Evolutionary conservation across 495 filamentous ascomycete genomes (phyloP).

Genomic region (Penicillium lividum): DNA sequence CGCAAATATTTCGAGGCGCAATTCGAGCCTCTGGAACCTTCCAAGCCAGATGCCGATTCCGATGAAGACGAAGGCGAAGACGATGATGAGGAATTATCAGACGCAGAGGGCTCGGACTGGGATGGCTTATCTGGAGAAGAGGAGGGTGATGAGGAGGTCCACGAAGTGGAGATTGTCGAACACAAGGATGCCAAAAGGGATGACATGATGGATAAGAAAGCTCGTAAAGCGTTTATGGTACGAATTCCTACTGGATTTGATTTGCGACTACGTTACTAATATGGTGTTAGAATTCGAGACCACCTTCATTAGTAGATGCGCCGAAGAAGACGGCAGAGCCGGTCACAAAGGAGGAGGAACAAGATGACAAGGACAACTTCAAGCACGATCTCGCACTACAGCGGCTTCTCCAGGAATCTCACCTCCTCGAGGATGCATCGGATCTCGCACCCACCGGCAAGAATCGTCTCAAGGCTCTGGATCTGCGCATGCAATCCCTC

Average conservation of each 20-base stretch:
- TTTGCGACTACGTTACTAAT: slow-evolving; percentile 15
- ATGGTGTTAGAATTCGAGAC: slow-evolving; percentile 41
- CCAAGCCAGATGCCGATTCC: slow-evolving; percentile 15
- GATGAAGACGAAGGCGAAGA: slow-evolving; percentile 27
- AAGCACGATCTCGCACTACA: slow-evolving; percentile 94
- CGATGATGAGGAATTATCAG: slow-evolving; percentile 20
- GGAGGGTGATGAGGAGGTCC: slow-evolving; percentile 32
- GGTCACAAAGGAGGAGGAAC: slow-evolving; percentile 47
- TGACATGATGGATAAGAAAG: slow-evolving; percentile 57
- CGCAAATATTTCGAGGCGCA: slow-evolving; percentile 82
- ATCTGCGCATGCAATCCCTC: slow-evolving; percentile 76
- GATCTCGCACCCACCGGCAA: slow-evolving; percentile 64
- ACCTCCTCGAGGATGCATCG: slow-evolving; percentile 72
- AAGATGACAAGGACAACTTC: slow-evolving; percentile 62
- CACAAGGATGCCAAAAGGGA: slow-evolving; percentile 47
- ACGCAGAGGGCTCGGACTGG: slow-evolving; percentile 54
- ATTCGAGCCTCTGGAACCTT: slow-evolving; percentile 67
- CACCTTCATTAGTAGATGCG: slow-evolving; percentile 44
- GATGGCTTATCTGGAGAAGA: slow-evolving; percentile 59
- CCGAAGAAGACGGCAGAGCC: slow-evolving; percentile 32
- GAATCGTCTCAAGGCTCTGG: slow-evolving; percentile 72
- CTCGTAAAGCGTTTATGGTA: slow-evolving; percentile 80
- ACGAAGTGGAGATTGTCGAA: slow-evolving; percentile 64
- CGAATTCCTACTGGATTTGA: slow-evolving; percentile 10
- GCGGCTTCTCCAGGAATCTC: slow-evolving; percentile 85